Conservation (phyloP, 768 basidiomycete species). For the Trametes gibbosa region DNA sequence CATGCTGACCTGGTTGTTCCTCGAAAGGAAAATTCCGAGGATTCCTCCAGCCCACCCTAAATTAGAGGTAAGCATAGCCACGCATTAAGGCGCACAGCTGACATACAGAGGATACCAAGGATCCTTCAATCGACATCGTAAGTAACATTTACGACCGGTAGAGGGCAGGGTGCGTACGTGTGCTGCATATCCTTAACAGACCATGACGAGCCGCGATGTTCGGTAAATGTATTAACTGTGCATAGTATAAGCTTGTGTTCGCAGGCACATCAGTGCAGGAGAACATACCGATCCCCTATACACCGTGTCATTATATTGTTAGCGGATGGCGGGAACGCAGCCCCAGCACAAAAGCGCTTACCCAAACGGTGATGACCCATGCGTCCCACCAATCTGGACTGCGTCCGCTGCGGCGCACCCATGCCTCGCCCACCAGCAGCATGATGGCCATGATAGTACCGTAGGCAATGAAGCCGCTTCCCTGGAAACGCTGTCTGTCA, state of each 20-base stretch:
- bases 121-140: slow-evolving; percentile 41
- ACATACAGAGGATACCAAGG: slow-evolving; percentile 69
- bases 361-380: slow-evolving; percentile 57
- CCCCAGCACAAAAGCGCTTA: slow-evolving; percentile 30
- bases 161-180: slow-evolving; percentile 49
- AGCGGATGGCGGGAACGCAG: too few species aligned
- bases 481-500: slow-evolving; percentile 34
- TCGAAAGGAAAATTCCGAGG: slow-evolving; percentile 80
- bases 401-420: slow-evolving; percentile 66
- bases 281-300: slow-evolving; percentile 55
- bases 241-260: background rate
- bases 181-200: slow-evolving; percentile 94
- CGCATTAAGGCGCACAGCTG: background rate
- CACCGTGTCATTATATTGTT: background rate
- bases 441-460: slow-evolving; percentile 78
- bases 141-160: background rate
- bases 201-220: slow-evolving; percentile 81
- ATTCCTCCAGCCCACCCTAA: slow-evolving; percentile 90
- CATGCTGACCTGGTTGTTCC: slow-evolving; percentile 64
- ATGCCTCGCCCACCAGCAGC: slow-evolving; percentile 72
- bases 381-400: slow-evolving; percentile 90
- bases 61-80: slow-evolving; percentile 5
- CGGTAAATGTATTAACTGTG: slow-evolving; percentile 88
- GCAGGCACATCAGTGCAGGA: background rate
- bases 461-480: slow-evolving; percentile 88